Base-by-base conservation (phyloP, 192 early-diverging fungal genomes). In the Chytriomyces sp. region DNA sequence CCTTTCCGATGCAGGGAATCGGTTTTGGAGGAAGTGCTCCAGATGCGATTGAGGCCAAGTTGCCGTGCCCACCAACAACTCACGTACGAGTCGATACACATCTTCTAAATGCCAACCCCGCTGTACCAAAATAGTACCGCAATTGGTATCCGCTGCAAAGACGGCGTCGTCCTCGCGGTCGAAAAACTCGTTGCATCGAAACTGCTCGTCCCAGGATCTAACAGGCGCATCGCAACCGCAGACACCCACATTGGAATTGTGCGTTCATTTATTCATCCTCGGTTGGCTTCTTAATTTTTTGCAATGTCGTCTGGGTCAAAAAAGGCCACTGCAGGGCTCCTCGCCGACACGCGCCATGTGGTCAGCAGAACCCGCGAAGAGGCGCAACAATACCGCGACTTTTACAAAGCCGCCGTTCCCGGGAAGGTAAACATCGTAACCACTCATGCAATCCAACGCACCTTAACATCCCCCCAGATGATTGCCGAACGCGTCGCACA, bases 101-200 rank as follows among this genome's bases (percentile, higher is more conserved):
- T n/a, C n/a, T n/a, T n/a, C n/a, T n/a, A n/a, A n/a, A n/a, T n/a
- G n/a, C n/a, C n/a, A n/a, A n/a, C n/a, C n/a, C n/a, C n/a, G n/a
- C n/a, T n/a, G n/a, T n/a, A n/a, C n/a, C n/a, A n/a, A n/a, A n/a
- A 14, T 41, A 94, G 93, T 40, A 99, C 97, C 28, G 90, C 92
- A 32, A 92, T 99, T 67, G 98, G 96, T 41, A 86, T 99, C 33
- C 91, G 93, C 58, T 90, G 90, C 57, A 93, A 94, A 80, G 96
- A 93, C 72, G 98, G 98, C 62, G 92, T 99, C 31, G 94, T 99
- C 22, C 85, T 99, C 55, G 98, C 95, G 3, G 93, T 96, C 33
- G 96, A 97, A 70, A 98, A 98, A 79, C 88, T 98, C 69, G 86
- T 96, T 74, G 91, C 93, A 65, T 98, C 96, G 26, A 95, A 98